Percentiles rank a stretch among this genome's conserved stretches.
phyloP scores from a whole-genome alignment of 83 land plant species.

The Diphasiastrum complanatum region DNA sequence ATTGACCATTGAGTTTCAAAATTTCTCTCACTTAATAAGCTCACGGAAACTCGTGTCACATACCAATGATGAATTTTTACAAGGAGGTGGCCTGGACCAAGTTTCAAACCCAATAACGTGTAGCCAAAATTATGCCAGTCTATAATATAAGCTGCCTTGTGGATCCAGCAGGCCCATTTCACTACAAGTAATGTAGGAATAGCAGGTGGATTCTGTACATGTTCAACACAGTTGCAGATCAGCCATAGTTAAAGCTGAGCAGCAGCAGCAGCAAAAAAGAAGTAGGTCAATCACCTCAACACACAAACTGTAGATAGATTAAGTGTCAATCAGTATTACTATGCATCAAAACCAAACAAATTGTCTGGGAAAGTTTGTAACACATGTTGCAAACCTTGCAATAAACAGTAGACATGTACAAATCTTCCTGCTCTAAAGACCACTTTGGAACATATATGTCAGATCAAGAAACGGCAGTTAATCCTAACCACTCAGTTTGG shows the following conservation, averaged over 20 bases:
- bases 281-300: not conserved
- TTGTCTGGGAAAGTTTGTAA: too few relatives aligned
- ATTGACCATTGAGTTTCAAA: too few relatives aligned
- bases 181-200: conserved; percentile 82
- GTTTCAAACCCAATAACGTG: conserved; percentile 62
- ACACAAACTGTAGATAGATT: too few relatives aligned
- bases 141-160: conserved; percentile 52
- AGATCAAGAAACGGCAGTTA: too few relatives aligned
- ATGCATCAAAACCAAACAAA: too few relatives aligned
- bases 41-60: not conserved
- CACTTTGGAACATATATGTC: too few relatives aligned
- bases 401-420: too few relatives aligned
- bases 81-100: conserved; percentile 67
- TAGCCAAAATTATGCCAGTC: conserved; percentile 99
- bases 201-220: conserved; percentile 87
- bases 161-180: conserved; percentile 60
- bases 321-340: too few relatives aligned
- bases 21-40: not conserved
- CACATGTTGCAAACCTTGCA: too few relatives aligned
- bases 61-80: conserved; percentile 78
- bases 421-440: too few relatives aligned
- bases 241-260: conserved; percentile 1
- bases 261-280: not conserved
- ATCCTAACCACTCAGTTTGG: too few relatives aligned
- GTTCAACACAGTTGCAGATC: conserved; percentile 6